These are phyloP conservation scores for Butyriboletus loyo DNA, from an alignment of 768 basidiomycete species.

Conservation along the genomic window DNA sequence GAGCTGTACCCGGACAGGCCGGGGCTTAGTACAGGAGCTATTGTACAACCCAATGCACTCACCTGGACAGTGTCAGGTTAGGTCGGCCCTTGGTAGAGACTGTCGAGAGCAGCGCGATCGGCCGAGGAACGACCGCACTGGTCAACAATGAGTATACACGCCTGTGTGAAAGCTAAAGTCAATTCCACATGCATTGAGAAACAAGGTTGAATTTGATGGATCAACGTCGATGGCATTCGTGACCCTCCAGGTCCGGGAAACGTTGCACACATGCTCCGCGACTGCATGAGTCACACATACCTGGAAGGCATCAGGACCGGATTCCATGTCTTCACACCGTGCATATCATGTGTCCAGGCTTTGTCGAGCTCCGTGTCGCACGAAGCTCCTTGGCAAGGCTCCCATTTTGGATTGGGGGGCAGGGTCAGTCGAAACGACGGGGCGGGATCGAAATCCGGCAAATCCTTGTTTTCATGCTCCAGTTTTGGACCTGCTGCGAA, in stretches of 20 bases:
- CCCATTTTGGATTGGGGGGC: slow-evolving; percentile 43
- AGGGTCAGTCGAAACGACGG: slow-evolving; percentile 34
- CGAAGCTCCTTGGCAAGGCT: slow-evolving; percentile 38
- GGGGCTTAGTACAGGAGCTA: slow-evolving; percentile 8
- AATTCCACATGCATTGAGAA: slow-evolving; percentile 17
- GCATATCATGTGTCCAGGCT: slow-evolving; percentile 32
- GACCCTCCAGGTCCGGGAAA: background rate
- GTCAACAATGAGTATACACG: slow-evolving; percentile 50
- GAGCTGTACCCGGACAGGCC: slow-evolving; percentile 37
- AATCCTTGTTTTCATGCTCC: slow-evolving; percentile 4
- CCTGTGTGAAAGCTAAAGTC: slow-evolving; percentile 24
- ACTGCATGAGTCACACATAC: slow-evolving; percentile 19
- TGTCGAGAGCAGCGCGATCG: slow-evolving; percentile 60
- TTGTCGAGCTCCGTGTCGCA: slow-evolving; percentile 14
- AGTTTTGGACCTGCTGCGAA: slow-evolving; percentile 4
- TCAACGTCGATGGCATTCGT: background rate
- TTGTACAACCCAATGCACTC: slow-evolving; percentile 16
- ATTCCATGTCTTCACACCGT: slow-evolving; percentile 43
- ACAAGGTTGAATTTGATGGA: slow-evolving; percentile 17
- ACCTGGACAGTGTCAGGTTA: slow-evolving; percentile 72
- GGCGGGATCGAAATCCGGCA: slow-evolving; percentile 20
- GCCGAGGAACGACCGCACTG: slow-evolving; percentile 60
- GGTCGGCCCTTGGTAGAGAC: slow-evolving; percentile 46
- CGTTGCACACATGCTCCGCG: background rate
- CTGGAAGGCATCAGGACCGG: slow-evolving; percentile 32